Conservation (phyloP, 2,329 filamentous ascomycete genomes). For the Metarhizium anisopliae region DNA sequence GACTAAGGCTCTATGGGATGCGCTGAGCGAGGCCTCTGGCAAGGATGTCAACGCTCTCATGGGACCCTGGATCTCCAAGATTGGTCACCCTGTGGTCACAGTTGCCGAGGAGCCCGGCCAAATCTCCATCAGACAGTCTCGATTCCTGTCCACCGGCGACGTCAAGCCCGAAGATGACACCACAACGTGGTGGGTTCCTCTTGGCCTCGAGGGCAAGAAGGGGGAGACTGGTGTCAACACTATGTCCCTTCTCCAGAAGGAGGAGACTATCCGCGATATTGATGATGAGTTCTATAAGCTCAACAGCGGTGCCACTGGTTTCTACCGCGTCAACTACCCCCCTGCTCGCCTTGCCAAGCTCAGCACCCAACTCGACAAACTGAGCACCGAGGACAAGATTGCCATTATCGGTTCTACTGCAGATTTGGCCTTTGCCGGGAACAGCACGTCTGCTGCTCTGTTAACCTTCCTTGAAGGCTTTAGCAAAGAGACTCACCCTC, state of each 20-base stretch:
- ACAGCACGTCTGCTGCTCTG: constrained; percentile 72
- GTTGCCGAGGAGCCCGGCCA: constrained; percentile 76
- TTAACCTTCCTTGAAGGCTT: constrained; percentile 83
- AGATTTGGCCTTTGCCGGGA: constrained; percentile 79
- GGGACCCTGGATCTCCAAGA: constrained; percentile 90
- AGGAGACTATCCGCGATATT: constrained; percentile 66
- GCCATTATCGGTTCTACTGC: constrained; percentile 84
- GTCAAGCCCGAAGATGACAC: constrained; percentile 84
- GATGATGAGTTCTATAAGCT: constrained; percentile 85
- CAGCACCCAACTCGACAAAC: constrained; percentile 62
- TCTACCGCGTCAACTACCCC: constrained; percentile 88
- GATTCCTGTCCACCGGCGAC: constrained; percentile 88
- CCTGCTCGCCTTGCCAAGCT: constrained; percentile 74
- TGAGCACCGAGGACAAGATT: constrained; percentile 85
- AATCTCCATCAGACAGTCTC: constrained; percentile 73
- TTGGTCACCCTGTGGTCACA: constrained; percentile 86
- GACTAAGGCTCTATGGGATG: constrained; percentile 84
- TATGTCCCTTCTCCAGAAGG: constrained; percentile 64
- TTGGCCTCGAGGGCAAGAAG: constrained; percentile 71
- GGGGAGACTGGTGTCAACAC: constrained; percentile 53
- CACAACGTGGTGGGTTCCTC: constrained; percentile 92
- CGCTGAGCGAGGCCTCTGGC: constrained; percentile 78
- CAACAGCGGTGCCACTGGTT: constrained; percentile 82
- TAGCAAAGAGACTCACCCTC: constrained; percentile 68
- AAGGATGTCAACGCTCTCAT: constrained; percentile 82